phyloP scores from a whole-genome alignment of 1,284 basidiomycete genomes.

The Naganishia liquefaciens region DNA sequence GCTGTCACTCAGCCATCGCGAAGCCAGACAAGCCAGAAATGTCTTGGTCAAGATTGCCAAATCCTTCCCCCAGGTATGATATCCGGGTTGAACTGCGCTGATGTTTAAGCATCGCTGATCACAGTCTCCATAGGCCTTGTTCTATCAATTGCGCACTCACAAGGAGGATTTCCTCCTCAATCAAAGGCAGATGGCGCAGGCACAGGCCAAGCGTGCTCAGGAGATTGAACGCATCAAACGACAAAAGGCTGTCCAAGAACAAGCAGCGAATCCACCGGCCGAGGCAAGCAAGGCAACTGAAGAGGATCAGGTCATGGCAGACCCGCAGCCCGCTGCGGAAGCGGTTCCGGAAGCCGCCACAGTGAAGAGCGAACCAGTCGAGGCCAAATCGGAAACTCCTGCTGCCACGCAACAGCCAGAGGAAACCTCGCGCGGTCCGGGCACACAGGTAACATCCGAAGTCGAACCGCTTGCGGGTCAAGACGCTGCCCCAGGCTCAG shows the following conservation, averaged over 20 bases:
- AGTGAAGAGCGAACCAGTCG: slow-evolving; percentile 28
- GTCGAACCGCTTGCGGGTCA: slow-evolving; percentile 6
- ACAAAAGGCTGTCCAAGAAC: slow-evolving; percentile 44
- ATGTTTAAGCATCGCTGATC: slow-evolving; percentile 1
- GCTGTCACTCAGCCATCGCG: slow-evolving; percentile 82
- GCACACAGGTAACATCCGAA: slow-evolving; percentile 36
- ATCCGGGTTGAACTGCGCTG: slow-evolving; percentile 24
- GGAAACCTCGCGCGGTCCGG: slow-evolving; percentile 34
- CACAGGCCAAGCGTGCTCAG: slow-evolving; percentile 35
- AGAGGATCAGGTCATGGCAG: slow-evolving; percentile 31
- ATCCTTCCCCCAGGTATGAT: slow-evolving; percentile 84
- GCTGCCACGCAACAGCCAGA: slow-evolving; percentile 30
- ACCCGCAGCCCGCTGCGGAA: slow-evolving; percentile 38
- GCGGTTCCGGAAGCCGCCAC: slow-evolving; percentile 36
- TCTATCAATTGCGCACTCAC: slow-evolving; percentile 90
- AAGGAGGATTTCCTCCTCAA: slow-evolving; percentile 75
- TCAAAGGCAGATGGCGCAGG: slow-evolving; percentile 45
- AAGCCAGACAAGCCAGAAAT: slow-evolving; percentile 88
- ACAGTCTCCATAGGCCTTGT: slow-evolving; percentile 68
- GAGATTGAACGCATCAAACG: slow-evolving; percentile 30
- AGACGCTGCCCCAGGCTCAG: not conserved
- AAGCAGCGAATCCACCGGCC: slow-evolving; percentile 56
- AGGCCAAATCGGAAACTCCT: slow-evolving; percentile 30
- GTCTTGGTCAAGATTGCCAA: slow-evolving; percentile 89
- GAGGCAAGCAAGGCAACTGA: slow-evolving; percentile 43